Conservation (phyloP, 768 basidiomycete species). For the Mycena chlorophos region DNA sequence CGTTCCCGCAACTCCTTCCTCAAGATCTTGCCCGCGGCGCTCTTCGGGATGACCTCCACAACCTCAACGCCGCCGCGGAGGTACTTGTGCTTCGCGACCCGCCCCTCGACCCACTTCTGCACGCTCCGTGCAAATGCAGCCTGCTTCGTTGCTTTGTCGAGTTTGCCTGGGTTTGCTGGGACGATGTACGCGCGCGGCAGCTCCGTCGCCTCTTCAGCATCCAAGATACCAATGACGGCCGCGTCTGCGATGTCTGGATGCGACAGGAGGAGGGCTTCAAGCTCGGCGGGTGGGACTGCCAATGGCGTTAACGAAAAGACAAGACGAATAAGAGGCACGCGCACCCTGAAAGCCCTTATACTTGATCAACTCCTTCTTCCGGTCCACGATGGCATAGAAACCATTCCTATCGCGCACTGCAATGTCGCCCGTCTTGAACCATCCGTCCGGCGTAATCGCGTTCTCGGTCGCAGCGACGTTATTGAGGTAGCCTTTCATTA, state of each 20-base stretch:
- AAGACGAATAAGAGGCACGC: background rate
- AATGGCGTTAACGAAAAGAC: background rate
- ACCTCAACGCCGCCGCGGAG: constrained; percentile 60
- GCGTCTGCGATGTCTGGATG: constrained; percentile 63
- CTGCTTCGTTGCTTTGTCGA: constrained; percentile 25
- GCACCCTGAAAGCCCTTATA: constrained; percentile 40
- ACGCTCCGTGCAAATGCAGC: constrained; percentile 42
- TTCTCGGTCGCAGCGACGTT: constrained; percentile 56
- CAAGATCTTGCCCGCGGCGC: constrained; percentile 65
- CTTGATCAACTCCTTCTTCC: constrained; percentile 60
- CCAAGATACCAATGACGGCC: constrained; percentile 64
- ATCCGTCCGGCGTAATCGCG: constrained; percentile 58
- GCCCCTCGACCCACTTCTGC: constrained; percentile 51
- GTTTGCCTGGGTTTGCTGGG: constrained; percentile 27
- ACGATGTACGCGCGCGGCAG: constrained; percentile 62
- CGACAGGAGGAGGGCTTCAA: constrained; percentile 60
- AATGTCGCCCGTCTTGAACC: constrained; percentile 77
- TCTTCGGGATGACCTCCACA: constrained; percentile 55
- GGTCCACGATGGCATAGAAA: constrained; percentile 58
- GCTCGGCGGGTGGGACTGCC: constrained; percentile 66
- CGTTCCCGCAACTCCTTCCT: constrained; percentile 56
- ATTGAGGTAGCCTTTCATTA: constrained; percentile 73
- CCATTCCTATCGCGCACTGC: constrained; percentile 56
- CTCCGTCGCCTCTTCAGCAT: constrained; percentile 58
- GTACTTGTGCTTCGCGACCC: constrained; percentile 61